phyloP scores from a whole-genome alignment of 2,329 filamentous ascomycete species.

The Aspergillus ochraceoroseus region DNA sequence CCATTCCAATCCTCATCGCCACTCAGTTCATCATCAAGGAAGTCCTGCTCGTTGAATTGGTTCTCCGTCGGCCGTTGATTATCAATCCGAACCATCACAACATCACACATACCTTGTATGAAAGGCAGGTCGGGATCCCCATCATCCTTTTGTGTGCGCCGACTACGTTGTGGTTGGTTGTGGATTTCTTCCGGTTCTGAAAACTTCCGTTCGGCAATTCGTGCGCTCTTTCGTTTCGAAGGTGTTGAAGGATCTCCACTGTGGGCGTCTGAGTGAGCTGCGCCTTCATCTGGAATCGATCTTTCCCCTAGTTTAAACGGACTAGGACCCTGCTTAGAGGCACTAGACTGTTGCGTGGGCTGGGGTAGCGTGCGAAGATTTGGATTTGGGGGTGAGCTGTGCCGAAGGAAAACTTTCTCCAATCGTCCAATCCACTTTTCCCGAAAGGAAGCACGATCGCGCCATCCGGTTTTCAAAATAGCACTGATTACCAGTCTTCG shows the following conservation, averaged over 20 bases:
- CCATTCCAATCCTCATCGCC: conserved; percentile 61
- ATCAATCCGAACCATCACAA: conserved; percentile 57
- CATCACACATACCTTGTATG: conserved; percentile 55
- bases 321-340: too few species aligned
- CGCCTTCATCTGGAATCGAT: conserved; percentile 4
- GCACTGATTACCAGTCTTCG: conserved; percentile 68
- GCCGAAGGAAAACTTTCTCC: conserved; percentile 47
- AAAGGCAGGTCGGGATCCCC: conserved; percentile 19
- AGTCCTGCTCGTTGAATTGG: conserved; percentile 56
- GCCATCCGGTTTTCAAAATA: conserved; percentile 74
- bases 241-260: conserved; percentile 18
- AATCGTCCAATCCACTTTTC: conserved; percentile 71
- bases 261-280: conserved; percentile 15
- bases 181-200: conserved; percentile 26
- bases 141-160: conserved; percentile 11
- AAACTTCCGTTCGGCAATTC: conserved; percentile 32
- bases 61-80: conserved; percentile 57
- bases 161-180: conserved; percentile 8
- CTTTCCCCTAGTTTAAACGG: neutral
- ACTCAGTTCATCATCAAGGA: conserved; percentile 56
- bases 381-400: conserved; percentile 30
- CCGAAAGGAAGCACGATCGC: conserved; percentile 72
- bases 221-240: conserved; percentile 40
- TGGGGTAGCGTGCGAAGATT: conserved; percentile 25
- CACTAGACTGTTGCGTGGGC: conserved; percentile 10